Evolutionary conservation across 441 rosid genomes (phyloP), one percentile per base, ranked within the genome.

Genomic region (Gossypium gossypioides): DNA sequence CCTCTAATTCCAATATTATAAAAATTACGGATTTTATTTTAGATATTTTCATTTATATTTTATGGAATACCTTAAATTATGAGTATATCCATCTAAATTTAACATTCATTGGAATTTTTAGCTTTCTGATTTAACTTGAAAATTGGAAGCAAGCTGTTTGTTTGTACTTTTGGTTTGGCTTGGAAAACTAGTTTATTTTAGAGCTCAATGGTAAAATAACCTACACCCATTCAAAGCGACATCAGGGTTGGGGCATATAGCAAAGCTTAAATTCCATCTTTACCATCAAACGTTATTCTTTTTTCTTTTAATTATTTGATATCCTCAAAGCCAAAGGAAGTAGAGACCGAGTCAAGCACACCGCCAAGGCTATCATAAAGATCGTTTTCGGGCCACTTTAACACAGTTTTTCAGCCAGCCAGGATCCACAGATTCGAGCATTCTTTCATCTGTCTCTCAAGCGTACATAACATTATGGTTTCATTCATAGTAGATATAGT

Each of bases 281-380:
- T 6, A 32, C 34, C 6, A 22, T 54, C 27, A 77, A 63, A 68
- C 78, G 48, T 7, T 16, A 10, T 48, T 7, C n/a, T 42, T 63
- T 40, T 34, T 50, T 48, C 13, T n/a, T 12, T 3, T 1, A 44
- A 19, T 81, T 83, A 83, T 83, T 83, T 80, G 62, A 74, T 32
- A 77, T 77, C 80, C 85, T 83, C 82, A 46, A 73, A 51, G 50
- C 78, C 79, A 77, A 72, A 59, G 72, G 72, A 82, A 76, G 74
- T 37, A 68, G 75, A 81, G 82, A 76, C 80, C 72, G 78, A 76
- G 81, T 86, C 73, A 86, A 72, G 73, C 82, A 82, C 80, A 77
- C 79, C 50, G 69, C 76, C 62, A 74, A 29, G 80, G 84, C 84
- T 70, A 77, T 77, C 79, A 75, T 77, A 77, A 74, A 66, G 68